A percentile compares a stretch with the other conserved stretches of the same genome.
phyloP scores from a whole-genome alignment of 176 grass and related monocot genomes.

The Calamus simplicifolius region DNA sequence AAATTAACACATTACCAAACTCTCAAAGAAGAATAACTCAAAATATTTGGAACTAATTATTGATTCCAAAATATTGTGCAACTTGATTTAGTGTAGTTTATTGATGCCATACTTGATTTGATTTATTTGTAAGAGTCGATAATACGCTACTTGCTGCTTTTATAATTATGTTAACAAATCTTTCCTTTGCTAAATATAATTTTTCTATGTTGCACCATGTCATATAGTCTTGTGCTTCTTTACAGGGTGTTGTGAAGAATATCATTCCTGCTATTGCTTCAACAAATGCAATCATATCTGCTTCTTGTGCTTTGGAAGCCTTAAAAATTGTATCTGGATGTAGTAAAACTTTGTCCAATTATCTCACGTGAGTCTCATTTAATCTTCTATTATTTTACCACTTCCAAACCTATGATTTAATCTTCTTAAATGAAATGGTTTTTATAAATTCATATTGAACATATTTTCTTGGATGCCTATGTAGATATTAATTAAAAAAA shows the following conservation, averaged over 20 bases:
- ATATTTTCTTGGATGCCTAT: too few species aligned
- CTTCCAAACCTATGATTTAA: neutral
- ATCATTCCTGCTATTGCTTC: slow-evolving; percentile 99
- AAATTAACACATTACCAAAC: too few species aligned
- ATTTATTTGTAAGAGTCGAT: too few species aligned
- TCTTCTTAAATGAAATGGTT: too few species aligned
- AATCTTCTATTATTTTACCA: slow-evolving; percentile 9
- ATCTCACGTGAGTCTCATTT: slow-evolving; percentile 67
- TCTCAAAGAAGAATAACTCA: too few species aligned
- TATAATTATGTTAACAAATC: neutral
- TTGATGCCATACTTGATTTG: too few species aligned
- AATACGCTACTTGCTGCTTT: too few species aligned
- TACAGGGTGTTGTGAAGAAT: slow-evolving; percentile 95
- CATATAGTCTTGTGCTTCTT: slow-evolving; percentile 4
- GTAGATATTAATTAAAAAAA: too few species aligned
- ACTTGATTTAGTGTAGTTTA: too few species aligned
- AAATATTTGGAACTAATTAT: too few species aligned
- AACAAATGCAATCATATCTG: slow-evolving; percentile 92
- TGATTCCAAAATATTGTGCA: too few species aligned
- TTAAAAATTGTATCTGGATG: slow-evolving; percentile 93
- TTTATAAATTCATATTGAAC: too few species aligned
- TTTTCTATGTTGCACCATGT: neutral
- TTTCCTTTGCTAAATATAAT: neutral
- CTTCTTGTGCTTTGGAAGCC: slow-evolving; percentile 90
- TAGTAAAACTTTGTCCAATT: slow-evolving; percentile 97